Conservation (phyloP, 768 basidiomycete genomes). For the Xerocomus potaroensis region DNA sequence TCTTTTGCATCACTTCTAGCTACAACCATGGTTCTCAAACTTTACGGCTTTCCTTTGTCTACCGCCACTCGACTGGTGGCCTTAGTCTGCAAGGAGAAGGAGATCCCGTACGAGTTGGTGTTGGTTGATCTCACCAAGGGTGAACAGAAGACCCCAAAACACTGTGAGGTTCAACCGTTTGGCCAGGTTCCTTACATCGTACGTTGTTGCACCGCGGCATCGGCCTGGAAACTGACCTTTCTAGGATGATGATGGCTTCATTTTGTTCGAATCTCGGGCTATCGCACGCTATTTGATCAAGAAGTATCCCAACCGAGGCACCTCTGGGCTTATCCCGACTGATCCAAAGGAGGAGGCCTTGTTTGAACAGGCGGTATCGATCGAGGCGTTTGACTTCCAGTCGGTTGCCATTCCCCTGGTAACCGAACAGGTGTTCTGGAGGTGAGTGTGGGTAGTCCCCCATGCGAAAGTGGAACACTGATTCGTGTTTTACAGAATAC, state of each 20-base stretch:
- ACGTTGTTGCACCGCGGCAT: neutral
- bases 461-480: neutral
- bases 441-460: conserved; percentile 28
- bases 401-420: conserved; percentile 35
- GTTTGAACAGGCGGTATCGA: conserved; percentile 34
- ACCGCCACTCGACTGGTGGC: conserved; percentile 52
- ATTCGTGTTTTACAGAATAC: neutral
- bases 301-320: conserved; percentile 51
- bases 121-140: conserved; percentile 38
- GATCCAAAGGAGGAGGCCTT: conserved; percentile 32
- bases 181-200: conserved; percentile 48
- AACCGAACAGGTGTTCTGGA: conserved; percentile 50
- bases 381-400: conserved; percentile 54
- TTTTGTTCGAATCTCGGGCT: conserved; percentile 59
- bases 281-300: conserved; percentile 54
- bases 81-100: conserved; percentile 49
- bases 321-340: conserved; percentile 43
- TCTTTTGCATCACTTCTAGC: neutral
- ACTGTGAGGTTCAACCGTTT: conserved; percentile 52
- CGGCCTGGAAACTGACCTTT: neutral
- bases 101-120: conserved; percentile 51
- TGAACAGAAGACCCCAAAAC: conserved; percentile 45
- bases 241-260: conserved; percentile 59
- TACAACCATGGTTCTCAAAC: conserved; percentile 33
- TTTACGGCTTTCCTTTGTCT: conserved; percentile 35